These are phyloP conservation scores for Tephrocybe sp. DNA, from an alignment of 768 basidiomycete genomes.

Conservation along the genomic window DNA sequence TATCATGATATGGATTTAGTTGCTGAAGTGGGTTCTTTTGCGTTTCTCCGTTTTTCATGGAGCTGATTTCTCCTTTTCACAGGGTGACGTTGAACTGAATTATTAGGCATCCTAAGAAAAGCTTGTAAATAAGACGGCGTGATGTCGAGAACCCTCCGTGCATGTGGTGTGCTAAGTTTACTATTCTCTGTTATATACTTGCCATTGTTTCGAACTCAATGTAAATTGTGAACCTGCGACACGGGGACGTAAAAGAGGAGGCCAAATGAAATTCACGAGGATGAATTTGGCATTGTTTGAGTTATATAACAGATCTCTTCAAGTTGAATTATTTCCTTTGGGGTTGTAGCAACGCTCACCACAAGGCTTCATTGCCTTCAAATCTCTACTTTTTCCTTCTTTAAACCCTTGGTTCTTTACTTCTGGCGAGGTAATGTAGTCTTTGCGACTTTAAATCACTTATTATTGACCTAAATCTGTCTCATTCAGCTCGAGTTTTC, in stretches of 20 bases:
- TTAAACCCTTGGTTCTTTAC: background rate
- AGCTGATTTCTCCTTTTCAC: constrained; percentile 3
- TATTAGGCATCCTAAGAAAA: constrained; percentile 30
- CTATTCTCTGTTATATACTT: constrained; percentile 3
- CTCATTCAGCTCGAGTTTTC: constrained; percentile 3
- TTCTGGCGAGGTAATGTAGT: constrained; percentile 8
- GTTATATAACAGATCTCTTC: constrained; percentile 13
- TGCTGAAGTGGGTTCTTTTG: constrained; percentile 55
- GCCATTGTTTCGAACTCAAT: constrained; percentile 2
- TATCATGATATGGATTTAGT: constrained; percentile 97
- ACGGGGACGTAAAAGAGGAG: constrained; percentile 2
- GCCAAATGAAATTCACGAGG: background rate
- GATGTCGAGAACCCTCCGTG: background rate
- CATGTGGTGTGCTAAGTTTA: constrained; percentile 1
- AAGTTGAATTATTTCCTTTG: background rate
- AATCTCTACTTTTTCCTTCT: background rate
- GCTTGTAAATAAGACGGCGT: background rate
- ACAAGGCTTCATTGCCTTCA: constrained; percentile 12
- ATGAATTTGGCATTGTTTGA: constrained; percentile 37
- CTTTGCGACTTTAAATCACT: background rate
- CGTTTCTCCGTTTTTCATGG: background rate
- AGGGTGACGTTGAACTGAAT: constrained; percentile 65
- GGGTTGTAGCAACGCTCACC: constrained; percentile 2
- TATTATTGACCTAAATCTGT: background rate
- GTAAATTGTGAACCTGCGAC: constrained; percentile 4